Conservation (phyloP, 768 basidiomycete genomes). For the Paxillus ammoniavirescens region DNA sequence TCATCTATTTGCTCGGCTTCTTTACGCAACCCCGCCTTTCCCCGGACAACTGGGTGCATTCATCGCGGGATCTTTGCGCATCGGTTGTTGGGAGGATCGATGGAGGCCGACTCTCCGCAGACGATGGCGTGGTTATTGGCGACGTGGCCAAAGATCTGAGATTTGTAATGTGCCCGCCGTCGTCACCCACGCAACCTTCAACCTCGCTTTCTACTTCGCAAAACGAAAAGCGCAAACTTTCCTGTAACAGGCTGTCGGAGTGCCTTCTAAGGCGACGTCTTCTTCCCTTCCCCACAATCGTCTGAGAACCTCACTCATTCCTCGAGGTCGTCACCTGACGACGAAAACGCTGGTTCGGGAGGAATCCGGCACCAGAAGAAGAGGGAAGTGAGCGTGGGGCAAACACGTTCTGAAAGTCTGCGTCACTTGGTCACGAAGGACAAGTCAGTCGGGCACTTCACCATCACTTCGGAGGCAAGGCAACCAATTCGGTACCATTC, state of each 20-base stretch:
- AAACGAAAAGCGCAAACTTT: constrained; percentile 15
- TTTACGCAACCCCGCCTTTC: constrained; percentile 51
- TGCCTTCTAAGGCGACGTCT: background rate
- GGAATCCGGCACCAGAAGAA: constrained; percentile 19
- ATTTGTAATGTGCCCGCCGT: constrained; percentile 11
- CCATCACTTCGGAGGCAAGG: background rate
- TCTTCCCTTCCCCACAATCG: constrained; percentile 15
- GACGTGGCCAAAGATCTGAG: constrained; percentile 27
- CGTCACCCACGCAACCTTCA: constrained; percentile 2
- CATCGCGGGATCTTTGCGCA: constrained; percentile 47
- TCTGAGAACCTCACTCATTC: constrained; percentile 7
- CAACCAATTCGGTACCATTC: constrained; percentile 1
- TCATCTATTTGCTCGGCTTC: constrained; percentile 46
- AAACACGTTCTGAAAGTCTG: background rate
- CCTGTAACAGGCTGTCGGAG: constrained; percentile 4
- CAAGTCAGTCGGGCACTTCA: background rate
- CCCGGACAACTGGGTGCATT: constrained; percentile 46
- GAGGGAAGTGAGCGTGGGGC: constrained; percentile 11
- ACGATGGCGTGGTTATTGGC: constrained; percentile 34
- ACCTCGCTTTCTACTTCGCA: background rate
- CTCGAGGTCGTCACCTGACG: constrained; percentile 9
- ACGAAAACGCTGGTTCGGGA: constrained; percentile 14
- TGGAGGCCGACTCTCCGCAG: constrained; percentile 20
- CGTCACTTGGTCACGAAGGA: background rate
- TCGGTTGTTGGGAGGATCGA: constrained; percentile 36